Conservation (phyloP, 441 rosid genomes). For the Populus hybrid region DNA sequence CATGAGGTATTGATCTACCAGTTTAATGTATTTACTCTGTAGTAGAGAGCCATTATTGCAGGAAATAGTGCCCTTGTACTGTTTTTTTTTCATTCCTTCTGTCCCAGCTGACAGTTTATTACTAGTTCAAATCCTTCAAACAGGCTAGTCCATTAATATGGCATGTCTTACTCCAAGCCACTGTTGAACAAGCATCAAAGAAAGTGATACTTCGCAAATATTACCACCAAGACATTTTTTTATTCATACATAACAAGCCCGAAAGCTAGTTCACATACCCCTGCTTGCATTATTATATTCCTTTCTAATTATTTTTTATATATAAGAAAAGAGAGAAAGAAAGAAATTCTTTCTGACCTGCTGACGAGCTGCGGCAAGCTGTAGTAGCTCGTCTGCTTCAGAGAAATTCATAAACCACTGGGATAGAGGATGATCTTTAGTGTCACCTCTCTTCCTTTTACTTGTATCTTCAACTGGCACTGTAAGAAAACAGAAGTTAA, state of each 20-base stretch:
- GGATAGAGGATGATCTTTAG: conserved; percentile 70
- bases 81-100: not conserved
- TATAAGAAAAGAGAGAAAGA: not conserved
- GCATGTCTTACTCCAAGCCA: not conserved
- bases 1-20: not conserved
- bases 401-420: conserved; percentile 77
- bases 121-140: not conserved
- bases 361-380: conserved; percentile 73
- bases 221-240: not conserved
- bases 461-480: conserved; percentile 39
- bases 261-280: not conserved
- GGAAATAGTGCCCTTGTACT: not conserved
- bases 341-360: too few relatives aligned
- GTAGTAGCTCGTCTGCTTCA: conserved; percentile 79
- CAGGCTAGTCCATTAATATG: not conserved
- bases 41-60: not conserved
- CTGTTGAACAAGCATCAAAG: not conserved
- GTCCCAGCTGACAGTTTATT: not conserved
- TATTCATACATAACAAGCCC: not conserved
- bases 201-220: not conserved
- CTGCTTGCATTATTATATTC: not conserved
- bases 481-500: conserved; percentile 21
- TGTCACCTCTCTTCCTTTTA: conserved; percentile 57
- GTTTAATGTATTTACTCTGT: too few relatives aligned
- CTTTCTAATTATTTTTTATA: not conserved